A percentile compares a stretch with the other conserved stretches of the same genome.
These are phyloP conservation scores for Cordyceps cicadae DNA, from an alignment of 2,329 filamentous ascomycete species.

Conservation along the genomic window DNA sequence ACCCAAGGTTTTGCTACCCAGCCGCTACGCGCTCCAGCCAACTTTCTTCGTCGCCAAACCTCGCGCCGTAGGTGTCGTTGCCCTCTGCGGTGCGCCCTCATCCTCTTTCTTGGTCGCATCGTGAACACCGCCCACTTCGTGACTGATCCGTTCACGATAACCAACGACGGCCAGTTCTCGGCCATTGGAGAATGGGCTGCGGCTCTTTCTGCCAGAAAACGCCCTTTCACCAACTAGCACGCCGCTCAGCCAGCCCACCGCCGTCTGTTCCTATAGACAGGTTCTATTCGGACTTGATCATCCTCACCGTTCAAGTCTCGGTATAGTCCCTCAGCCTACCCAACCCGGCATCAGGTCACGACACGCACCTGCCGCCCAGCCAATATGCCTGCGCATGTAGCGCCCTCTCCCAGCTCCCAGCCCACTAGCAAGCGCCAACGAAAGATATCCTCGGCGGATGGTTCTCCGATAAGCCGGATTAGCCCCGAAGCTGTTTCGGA, in stretches of 20 bases:
- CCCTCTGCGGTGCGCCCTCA: not conserved
- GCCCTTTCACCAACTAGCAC: not conserved
- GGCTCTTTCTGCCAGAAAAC: not conserved
- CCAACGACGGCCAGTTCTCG: constrained; percentile 1
- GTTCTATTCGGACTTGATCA: not conserved
- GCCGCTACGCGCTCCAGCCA: not conserved
- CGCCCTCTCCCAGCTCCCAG: constrained; percentile 42
- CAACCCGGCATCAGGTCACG: not conserved
- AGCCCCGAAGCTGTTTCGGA: constrained; percentile 22
- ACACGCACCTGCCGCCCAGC: not conserved
- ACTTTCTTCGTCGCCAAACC: not conserved
- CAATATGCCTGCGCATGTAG: constrained; percentile 36
- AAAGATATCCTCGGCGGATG: constrained; percentile 42
- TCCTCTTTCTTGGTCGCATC: not conserved
- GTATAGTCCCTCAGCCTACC: not conserved
- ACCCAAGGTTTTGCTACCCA: not conserved
- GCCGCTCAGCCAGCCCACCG: not conserved
- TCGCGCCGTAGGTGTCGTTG: not conserved
- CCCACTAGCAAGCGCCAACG: constrained; percentile 48
- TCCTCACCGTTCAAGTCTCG: constrained; percentile 11
- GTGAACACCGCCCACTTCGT: not conserved
- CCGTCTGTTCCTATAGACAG: constrained; percentile 8
- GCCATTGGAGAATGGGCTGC: constrained; percentile 7
- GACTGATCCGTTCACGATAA: not conserved
- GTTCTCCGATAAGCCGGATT: constrained; percentile 28